phyloP scores from a whole-genome alignment of 176 grass and related monocot genomes.

The Cenchrus americanus region DNA sequence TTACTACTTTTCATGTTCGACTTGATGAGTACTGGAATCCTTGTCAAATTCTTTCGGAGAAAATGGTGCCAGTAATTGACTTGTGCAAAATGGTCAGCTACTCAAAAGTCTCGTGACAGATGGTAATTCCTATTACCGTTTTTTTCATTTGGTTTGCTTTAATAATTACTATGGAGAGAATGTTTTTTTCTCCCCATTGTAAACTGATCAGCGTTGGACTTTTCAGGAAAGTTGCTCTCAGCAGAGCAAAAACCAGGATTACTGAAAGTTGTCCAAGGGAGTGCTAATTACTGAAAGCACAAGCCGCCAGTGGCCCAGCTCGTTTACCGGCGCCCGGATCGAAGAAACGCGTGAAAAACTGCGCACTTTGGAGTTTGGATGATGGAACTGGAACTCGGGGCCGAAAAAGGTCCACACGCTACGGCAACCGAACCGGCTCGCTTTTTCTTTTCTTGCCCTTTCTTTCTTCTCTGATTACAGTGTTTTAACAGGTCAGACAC shows the following conservation, averaged over 20 bases:
- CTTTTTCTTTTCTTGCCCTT: background rate
- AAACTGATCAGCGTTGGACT: background rate
- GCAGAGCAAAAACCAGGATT: background rate
- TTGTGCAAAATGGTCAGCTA: background rate
- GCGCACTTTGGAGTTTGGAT: background rate
- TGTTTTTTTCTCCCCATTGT: background rate
- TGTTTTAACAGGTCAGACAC: slow-evolving; percentile 40
- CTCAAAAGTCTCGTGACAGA: background rate
- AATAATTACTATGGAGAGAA: background rate
- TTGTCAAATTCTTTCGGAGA: background rate
- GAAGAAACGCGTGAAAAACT: slow-evolving; percentile 26
- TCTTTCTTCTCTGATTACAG: background rate
- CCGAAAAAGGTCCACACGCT: slow-evolving; percentile 17
- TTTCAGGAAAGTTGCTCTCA: background rate
- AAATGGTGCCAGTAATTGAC: background rate
- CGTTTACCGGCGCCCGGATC: slow-evolving; percentile 15
- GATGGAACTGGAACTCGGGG: background rate
- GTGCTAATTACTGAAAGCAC: background rate
- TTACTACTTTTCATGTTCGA: background rate
- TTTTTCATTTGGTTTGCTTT: background rate
- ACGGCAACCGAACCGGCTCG: background rate
- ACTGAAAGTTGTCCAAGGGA: background rate
- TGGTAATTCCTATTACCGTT: background rate
- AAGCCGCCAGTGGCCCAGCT: background rate
- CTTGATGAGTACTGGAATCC: background rate